Conservation (phyloP, 2,329 filamentous ascomycete species). For the Ascochyta fabae region DNA sequence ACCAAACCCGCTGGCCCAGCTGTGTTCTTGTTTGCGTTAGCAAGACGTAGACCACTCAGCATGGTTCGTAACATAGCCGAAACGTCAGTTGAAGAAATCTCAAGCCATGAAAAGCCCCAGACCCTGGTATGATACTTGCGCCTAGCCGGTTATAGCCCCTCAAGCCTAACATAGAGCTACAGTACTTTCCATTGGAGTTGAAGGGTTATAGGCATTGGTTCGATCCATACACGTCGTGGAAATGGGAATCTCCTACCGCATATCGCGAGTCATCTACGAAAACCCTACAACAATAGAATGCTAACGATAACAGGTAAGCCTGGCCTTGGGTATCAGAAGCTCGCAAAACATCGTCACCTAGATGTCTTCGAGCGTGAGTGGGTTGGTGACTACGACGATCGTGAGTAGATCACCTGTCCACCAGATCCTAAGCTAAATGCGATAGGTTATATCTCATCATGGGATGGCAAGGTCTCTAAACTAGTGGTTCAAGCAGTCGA, state of each 20-base stretch:
- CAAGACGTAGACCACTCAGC: neutral
- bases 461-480: conserved; percentile 38
- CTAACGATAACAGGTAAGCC: conserved; percentile 21
- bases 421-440: neutral
- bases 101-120: neutral
- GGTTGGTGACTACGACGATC: conserved; percentile 38
- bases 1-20: conserved; percentile 27
- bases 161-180: neutral
- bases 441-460: conserved; percentile 35
- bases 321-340: conserved; percentile 33
- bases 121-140: neutral
- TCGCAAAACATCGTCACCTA: conserved; percentile 28
- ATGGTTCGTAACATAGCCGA: conserved; percentile 22
- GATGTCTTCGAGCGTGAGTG: conserved; percentile 36
- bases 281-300: neutral
- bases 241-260: conserved; percentile 33
- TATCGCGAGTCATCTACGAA: conserved; percentile 26
- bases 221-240: conserved; percentile 28
- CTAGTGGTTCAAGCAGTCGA: conserved; percentile 42
- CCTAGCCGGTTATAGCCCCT: neutral
- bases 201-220: conserved; percentile 34
- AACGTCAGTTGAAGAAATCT: conserved; percentile 21
- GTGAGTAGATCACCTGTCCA: conserved; percentile 3
- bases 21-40: conserved; percentile 24
- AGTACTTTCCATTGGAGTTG: conserved; percentile 14